Evolutionary conservation across 2,329 filamentous ascomycete genomes (phyloP), one percentile per base, ranked within the genome.

Genomic region (Stagonosporopsis tanaceti): DNA sequence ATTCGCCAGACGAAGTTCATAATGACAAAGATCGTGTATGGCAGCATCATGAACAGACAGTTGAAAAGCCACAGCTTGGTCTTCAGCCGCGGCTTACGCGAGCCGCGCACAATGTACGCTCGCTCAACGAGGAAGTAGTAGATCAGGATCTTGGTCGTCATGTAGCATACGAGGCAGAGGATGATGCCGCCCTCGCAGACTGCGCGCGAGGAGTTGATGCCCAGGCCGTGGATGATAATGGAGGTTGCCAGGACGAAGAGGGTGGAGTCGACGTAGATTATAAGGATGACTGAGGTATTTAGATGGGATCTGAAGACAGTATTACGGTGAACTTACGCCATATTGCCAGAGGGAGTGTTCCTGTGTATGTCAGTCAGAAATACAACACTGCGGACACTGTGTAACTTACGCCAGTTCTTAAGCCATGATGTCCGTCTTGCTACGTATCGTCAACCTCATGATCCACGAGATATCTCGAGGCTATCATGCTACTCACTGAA

Each of bases 41-140:
- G 68, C 55, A 70, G 69, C 1, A 84, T 71, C 80, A 88, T 85
- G 24, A 83, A 84, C 40, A 86, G 81, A 7, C 83, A 83, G 70
- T 89, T 89, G 75, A 87, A 85, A 0, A 86, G 65, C 66, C 87
- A 89, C 1, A 89, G 72, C 61, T 80, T 84, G 14, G 86, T 86
- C 58, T 82, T 80, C 20, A 84, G 63, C n/a, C 87, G 79, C 6
- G 76, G 73, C 48, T 81, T 83, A n/a, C 77, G 73, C 12, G 78
- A 79, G 27, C 82, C 81, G 47, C 84, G 81, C 50, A 89, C 84
- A 45, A 88, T 85, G 62, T 85, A 83, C 82, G 84, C 85, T 73
- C 86, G 87, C 69, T 89, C 87, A 1, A 87, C 85, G 2, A 89
- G 76, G 67, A 89, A 89, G 25, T 86, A 78, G 65, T 89, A 89